phyloP scores from a whole-genome alignment of 768 basidiomycete species.

The Mycena rosella region DNA sequence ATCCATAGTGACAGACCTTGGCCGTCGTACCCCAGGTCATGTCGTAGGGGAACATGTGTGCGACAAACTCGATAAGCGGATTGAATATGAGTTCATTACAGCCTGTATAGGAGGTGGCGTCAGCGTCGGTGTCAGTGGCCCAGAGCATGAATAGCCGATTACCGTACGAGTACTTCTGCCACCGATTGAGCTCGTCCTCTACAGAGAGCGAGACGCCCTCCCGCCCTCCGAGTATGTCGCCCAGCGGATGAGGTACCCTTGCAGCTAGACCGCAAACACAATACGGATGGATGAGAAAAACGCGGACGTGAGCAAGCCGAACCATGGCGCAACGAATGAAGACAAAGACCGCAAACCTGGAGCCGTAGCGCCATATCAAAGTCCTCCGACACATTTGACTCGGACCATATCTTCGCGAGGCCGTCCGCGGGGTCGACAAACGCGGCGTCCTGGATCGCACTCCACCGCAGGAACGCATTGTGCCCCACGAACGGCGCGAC shows the following conservation, averaged over 20 bases:
- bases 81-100: constrained; percentile 89
- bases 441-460: constrained; percentile 88
- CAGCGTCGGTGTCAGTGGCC: too few relatives aligned
- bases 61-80: constrained; percentile 78
- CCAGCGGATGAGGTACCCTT: constrained; percentile 86
- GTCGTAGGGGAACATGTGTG: constrained; percentile 82
- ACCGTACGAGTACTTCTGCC: constrained; percentile 93
- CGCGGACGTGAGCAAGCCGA: too few relatives aligned
- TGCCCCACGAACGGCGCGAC: constrained; percentile 89
- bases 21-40: constrained; percentile 84
- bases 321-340: too few relatives aligned
- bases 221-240: constrained; percentile 87
- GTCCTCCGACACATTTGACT: constrained; percentile 85
- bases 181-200: constrained; percentile 91
- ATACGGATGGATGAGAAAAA: not conserved
- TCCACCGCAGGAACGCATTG: constrained; percentile 94
- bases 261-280: constrained; percentile 46
- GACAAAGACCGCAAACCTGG: constrained; percentile 49
- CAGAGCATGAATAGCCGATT: constrained; percentile 18
- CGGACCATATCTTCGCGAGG: constrained; percentile 83
- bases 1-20: constrained; percentile 54
- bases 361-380: constrained; percentile 85
- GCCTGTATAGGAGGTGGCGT: constrained; percentile 49
- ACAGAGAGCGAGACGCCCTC: constrained; percentile 92
- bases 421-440: constrained; percentile 77